Evolutionary conservation across 768 basidiomycete species (phyloP), one percentile per base, ranked within the genome.

Genomic region (Daedalea quercina): DNA sequence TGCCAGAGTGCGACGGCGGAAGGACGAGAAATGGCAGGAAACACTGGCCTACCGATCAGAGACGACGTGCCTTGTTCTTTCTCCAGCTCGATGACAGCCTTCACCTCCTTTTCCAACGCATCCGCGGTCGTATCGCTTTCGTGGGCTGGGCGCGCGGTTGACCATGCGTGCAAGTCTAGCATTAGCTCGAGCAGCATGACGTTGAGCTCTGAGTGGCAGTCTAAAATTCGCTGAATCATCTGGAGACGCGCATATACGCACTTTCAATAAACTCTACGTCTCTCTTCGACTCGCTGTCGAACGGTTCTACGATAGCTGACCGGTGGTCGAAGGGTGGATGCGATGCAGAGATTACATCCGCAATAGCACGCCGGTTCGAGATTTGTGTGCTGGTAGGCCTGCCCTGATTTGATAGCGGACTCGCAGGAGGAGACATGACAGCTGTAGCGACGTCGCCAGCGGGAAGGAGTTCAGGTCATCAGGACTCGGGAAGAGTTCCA

Each of bases 111-210:
- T 50, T 69, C 66, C 22, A 68, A 60, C 22, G 51, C 51, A 19
- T 63, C 61, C 2, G 66, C 62, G 9, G 57, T 63, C 19, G 25
- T 52, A n/a, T 69, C 62, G 31, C 60, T 65, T 55, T 70, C 69
- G 42, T 63, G 57, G 13, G 60, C 51, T 2, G 70, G 69, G 17
- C 70, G 69, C 13, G 68, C 64, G 11, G 64, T 62, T 1, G 70
- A 63, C 71, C 71, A 73, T 1, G 69, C 71, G 54, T 70, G 71
- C 34, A 68, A 60, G 37, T 69, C 63, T 12, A 73, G 56, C 50
- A 69, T 60, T 22, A 68, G 58, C 15, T 69, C 67, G 20, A 70
- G 56, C 7, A 73, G 56, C 65, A 65, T 65, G 20, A 54, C 53
- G 50, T 63, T 69, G 1, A 71, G 54, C 50, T 70, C 71, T 73